These are phyloP conservation scores for Hamamelis virginiana DNA, from an alignment of 164 flowering plant genomes.

Conservation along the genomic window DNA sequence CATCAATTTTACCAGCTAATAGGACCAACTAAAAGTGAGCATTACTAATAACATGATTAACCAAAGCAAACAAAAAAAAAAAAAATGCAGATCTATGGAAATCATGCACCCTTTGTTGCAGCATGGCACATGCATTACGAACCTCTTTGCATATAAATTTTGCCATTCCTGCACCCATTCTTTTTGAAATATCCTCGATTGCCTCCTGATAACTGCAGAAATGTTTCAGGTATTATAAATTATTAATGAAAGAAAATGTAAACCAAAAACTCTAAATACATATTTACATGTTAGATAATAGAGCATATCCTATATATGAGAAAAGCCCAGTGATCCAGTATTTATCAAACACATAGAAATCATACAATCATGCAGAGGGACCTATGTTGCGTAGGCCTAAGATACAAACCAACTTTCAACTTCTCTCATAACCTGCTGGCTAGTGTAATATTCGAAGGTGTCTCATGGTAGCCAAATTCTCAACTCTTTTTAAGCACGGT, in stretches of 20 bases:
- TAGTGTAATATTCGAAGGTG: too few species aligned
- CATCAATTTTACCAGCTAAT: not conserved
- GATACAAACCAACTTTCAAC: too few species aligned
- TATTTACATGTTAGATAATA: not conserved
- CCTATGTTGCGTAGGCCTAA: too few species aligned
- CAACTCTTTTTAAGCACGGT: not conserved
- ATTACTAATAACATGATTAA: not conserved
- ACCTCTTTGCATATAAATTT: slow-evolving; percentile 84
- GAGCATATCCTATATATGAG: too few species aligned
- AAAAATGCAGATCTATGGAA: not conserved
- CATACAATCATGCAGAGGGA: too few species aligned
- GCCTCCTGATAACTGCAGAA: slow-evolving; percentile 77
- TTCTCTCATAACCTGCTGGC: too few species aligned
- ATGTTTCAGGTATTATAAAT: not conserved
- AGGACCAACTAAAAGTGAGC: not conserved
- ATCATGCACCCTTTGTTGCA: not conserved
- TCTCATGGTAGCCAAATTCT: not conserved
- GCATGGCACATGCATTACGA: slow-evolving; percentile 15
- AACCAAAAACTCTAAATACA: not conserved
- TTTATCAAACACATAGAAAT: too few species aligned
- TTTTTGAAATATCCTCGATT: slow-evolving; percentile 61
- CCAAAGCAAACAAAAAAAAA: not conserved
- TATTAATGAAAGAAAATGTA: not conserved
- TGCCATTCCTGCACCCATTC: slow-evolving; percentile 86
- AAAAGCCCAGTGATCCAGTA: too few species aligned